Percentiles rank a stretch among this genome's conserved stretches.
phyloP scores from a whole-genome alignment of 805 yeast genomes.

The Ogataea neopini region DNA sequence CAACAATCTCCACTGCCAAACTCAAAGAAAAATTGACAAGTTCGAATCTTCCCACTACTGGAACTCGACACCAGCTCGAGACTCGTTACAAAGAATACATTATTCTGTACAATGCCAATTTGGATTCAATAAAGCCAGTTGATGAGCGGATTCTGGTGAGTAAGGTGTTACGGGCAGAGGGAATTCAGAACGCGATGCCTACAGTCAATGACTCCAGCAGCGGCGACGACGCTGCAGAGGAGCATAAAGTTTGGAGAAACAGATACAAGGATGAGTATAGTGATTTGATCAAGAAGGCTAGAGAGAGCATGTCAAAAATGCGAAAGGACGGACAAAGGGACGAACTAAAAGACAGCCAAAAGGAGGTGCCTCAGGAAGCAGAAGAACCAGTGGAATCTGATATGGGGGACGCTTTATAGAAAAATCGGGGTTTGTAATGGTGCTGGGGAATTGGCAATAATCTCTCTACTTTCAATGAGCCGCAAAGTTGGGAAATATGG shows the following conservation, averaged over 20 bases:
- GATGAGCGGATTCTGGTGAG: slow-evolving; percentile 54
- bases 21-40: slow-evolving; percentile 59
- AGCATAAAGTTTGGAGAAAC: slow-evolving; percentile 25
- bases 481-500: slow-evolving; percentile 44
- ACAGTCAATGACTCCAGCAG: slow-evolving; percentile 18
- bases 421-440: background rate
- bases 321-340: slow-evolving; percentile 3
- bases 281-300: slow-evolving; percentile 30
- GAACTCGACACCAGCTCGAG: slow-evolving; percentile 64
- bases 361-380: too few relatives aligned
- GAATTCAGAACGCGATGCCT: slow-evolving; percentile 25
- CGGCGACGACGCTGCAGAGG: slow-evolving; percentile 24
- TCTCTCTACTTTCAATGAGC: slow-evolving; percentile 43
- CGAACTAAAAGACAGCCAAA: background rate
- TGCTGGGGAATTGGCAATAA: background rate
- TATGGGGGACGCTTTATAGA: too few relatives aligned
- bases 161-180: slow-evolving; percentile 70
- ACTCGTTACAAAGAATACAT: slow-evolving; percentile 75
- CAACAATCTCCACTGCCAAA: slow-evolving; percentile 55
- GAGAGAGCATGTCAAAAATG: slow-evolving; percentile 14
- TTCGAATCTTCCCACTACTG: slow-evolving; percentile 58
- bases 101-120: slow-evolving; percentile 76
- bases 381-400: too few relatives aligned
- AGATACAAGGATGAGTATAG: slow-evolving; percentile 27
- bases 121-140: slow-evolving; percentile 69